phyloP scores from a whole-genome alignment of 1,284 basidiomycete species.

The Ceratobasidium sp. region DNA sequence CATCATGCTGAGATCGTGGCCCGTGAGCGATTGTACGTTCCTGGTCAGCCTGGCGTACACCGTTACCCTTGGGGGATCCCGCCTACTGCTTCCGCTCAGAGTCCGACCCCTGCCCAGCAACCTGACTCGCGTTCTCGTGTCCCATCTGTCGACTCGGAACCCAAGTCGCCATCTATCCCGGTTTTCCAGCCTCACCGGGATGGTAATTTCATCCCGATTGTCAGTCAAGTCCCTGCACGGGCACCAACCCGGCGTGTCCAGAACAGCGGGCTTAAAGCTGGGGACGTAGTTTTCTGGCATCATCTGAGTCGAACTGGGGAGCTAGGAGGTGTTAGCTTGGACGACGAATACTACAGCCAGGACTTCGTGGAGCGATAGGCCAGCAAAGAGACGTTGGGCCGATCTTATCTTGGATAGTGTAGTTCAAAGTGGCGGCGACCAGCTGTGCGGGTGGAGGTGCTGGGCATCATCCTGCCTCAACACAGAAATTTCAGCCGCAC shows the following conservation, averaged over 20 bases:
- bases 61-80: constrained; percentile 36
- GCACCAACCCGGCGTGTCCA: constrained; percentile 29
- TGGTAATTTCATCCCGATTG: constrained; percentile 34
- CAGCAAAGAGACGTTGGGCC: constrained; percentile 4
- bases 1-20: constrained; percentile 77
- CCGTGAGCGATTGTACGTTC: constrained; percentile 71
- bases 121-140: constrained; percentile 19
- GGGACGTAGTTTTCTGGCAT: constrained; percentile 41
- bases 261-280: constrained; percentile 29
- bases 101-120: constrained; percentile 20
- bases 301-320: constrained; percentile 28
- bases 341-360: constrained; percentile 11
- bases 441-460: constrained; percentile 38
- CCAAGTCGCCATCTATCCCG: constrained; percentile 33
- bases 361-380: constrained; percentile 27
- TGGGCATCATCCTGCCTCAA: constrained; percentile 33
- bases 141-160: constrained; percentile 30
- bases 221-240: constrained; percentile 35
- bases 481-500: constrained; percentile 11
- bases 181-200: constrained; percentile 37
- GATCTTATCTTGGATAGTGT: constrained; percentile 10
- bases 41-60: constrained; percentile 68
- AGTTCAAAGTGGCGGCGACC: constrained; percentile 24
- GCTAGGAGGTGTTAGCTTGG: constrained; percentile 25
- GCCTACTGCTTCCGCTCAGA: constrained; percentile 13